phyloP scores from a whole-genome alignment of 2,329 filamentous ascomycete genomes.

The Fusarium sp. region DNA sequence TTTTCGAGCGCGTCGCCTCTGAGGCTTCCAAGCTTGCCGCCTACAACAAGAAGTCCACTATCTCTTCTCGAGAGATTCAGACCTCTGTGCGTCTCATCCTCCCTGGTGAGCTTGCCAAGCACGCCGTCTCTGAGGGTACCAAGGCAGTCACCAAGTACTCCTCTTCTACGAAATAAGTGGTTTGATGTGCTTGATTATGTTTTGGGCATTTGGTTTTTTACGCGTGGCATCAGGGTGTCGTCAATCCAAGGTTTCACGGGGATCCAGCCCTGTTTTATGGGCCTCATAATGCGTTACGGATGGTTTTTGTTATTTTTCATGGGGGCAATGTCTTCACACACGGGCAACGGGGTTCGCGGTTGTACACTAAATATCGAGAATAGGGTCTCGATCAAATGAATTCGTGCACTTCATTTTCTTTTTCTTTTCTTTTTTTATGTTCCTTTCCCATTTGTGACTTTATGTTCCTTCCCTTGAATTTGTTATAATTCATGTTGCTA shows the following conservation, averaged over 20 bases:
- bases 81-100: slow-evolving; percentile 98
- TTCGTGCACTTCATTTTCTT: slow-evolving; percentile 58
- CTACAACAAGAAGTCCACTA: slow-evolving; percentile 99
- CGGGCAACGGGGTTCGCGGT: slow-evolving; percentile 75
- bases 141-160: slow-evolving; percentile 99
- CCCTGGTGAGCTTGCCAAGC: slow-evolving; percentile 98
- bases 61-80: slow-evolving; percentile 99
- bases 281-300: slow-evolving; percentile 80
- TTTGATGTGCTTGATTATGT: slow-evolving; percentile 66
- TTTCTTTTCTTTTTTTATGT: slow-evolving; percentile 4
- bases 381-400: slow-evolving; percentile 69
- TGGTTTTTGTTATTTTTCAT: slow-evolving; percentile 70
- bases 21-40: slow-evolving; percentile 99
- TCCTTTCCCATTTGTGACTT: slow-evolving; percentile 2
- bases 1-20: slow-evolving; percentile 98
- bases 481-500: no score
- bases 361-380: slow-evolving; percentile 76
- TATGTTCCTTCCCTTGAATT: not conserved
- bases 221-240: slow-evolving; percentile 68
- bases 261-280: slow-evolving; percentile 49
- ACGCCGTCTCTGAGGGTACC: slow-evolving; percentile 98
- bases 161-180: slow-evolving; percentile 94
- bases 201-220: slow-evolving; percentile 62
- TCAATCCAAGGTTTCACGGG: slow-evolving; percentile 61
- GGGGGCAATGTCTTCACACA: slow-evolving; percentile 73